These are phyloP conservation scores for Quercus tomentella DNA, from an alignment of 331 rosid genomes.

Conservation along the genomic window DNA sequence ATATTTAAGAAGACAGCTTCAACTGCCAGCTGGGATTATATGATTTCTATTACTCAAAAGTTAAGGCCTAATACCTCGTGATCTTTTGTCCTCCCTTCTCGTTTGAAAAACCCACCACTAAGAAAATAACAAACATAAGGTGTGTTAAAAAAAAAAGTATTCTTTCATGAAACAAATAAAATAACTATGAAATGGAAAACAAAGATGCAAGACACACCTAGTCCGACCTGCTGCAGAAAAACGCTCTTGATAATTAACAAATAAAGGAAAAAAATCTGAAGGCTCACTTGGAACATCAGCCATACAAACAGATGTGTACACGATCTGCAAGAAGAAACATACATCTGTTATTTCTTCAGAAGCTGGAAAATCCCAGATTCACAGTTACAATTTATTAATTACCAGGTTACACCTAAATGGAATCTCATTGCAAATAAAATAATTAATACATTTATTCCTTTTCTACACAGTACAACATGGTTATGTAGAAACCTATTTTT, in stretches of 20 bases:
- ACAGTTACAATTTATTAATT: neutral
- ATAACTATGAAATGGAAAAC: slow-evolving; percentile 2
- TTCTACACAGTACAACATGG: neutral
- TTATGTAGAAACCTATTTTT: neutral
- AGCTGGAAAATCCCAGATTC: neutral
- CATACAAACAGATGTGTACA: slow-evolving; percentile 84
- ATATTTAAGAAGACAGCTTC: slow-evolving; percentile 1
- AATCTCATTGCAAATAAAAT: neutral
- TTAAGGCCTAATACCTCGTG: slow-evolving; percentile 61
- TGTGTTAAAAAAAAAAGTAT: neutral
- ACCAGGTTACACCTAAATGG: neutral
- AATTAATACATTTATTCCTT: neutral
- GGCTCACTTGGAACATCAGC: slow-evolving; percentile 90
- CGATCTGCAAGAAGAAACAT: slow-evolving; percentile 50
- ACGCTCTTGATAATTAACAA: slow-evolving; percentile 94
- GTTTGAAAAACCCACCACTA: slow-evolving; percentile 96
- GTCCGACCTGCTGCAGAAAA: slow-evolving; percentile 99
- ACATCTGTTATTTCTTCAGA: slow-evolving; percentile 18
- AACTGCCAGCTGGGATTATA: neutral
- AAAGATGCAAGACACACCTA: slow-evolving; percentile 47
- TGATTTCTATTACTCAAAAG: slow-evolving; percentile 14
- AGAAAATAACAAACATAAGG: slow-evolving; percentile 20
- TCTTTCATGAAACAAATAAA: slow-evolving; percentile 10
- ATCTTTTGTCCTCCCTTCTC: slow-evolving; percentile 92
- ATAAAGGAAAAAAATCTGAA: slow-evolving; percentile 91